Percentiles rank a stretch among this genome's conserved stretches.
These are phyloP conservation scores for Saccharomycopsis javanensis DNA, from an alignment of 805 yeast genomes.

Conservation along the genomic window DNA sequence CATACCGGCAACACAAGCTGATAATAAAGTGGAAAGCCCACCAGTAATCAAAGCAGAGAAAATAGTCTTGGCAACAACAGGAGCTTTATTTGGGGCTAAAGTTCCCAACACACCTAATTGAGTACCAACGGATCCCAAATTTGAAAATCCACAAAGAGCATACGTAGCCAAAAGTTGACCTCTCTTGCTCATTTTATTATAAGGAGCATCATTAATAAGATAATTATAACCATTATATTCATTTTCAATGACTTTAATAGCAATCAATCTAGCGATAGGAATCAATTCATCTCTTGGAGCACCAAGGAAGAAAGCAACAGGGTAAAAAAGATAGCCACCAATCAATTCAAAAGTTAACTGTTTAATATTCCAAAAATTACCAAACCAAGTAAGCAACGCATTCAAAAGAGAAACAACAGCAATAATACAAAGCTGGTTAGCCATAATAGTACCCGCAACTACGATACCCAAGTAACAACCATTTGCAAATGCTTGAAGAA, in stretches of 20 bases:
- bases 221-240: slow-evolving; percentile 47
- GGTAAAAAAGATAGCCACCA: slow-evolving; percentile 48
- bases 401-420: slow-evolving; percentile 47
- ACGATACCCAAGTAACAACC: slow-evolving; percentile 51
- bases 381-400: slow-evolving; percentile 50
- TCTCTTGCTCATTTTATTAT: slow-evolving; percentile 38
- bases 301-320: slow-evolving; percentile 51
- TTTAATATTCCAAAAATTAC: slow-evolving; percentile 50
- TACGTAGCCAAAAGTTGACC: slow-evolving; percentile 49
- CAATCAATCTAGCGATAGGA: slow-evolving; percentile 41
- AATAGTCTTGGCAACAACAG: slow-evolving; percentile 38
- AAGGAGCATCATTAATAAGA: slow-evolving; percentile 35
- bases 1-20: slow-evolving; percentile 58
- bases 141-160: slow-evolving; percentile 54
- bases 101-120: slow-evolving; percentile 51
- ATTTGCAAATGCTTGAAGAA: slow-evolving; percentile 46
- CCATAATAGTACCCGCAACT: slow-evolving; percentile 47
- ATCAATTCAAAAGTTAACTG: slow-evolving; percentile 45
- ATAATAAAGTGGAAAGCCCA: slow-evolving; percentile 41
- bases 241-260: slow-evolving; percentile 50
- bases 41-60: slow-evolving; percentile 44
- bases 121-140: slow-evolving; percentile 52
- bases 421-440: slow-evolving; percentile 53
- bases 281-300: slow-evolving; percentile 44
- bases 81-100: slow-evolving; percentile 41